Evolutionary conservation across 768 basidiomycete genomes (phyloP).

Genomic region (Collybia mongolica): DNA sequence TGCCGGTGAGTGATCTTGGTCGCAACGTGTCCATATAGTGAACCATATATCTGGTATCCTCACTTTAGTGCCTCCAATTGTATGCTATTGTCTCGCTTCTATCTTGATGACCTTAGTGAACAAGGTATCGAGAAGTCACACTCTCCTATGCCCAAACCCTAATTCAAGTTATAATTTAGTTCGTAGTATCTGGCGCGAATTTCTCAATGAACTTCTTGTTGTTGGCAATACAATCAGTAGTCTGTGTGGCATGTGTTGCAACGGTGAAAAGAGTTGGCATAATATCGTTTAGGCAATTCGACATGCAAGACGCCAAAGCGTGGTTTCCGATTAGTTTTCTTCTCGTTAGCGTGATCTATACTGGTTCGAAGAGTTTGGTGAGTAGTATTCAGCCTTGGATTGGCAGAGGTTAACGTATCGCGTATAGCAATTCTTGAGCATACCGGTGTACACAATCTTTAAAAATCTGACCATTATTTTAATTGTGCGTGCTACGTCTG

Average conservation of each 20-base stretch:
- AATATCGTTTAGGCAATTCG: constrained; percentile 84
- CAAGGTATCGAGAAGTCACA: constrained; percentile 57
- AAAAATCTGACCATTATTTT: constrained; percentile 99
- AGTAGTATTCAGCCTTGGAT: constrained; percentile 28
- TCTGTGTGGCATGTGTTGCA: constrained; percentile 80
- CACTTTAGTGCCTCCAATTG: constrained; percentile 68
- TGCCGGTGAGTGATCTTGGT: constrained; percentile 17
- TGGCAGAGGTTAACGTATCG: neutral
- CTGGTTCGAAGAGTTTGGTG: constrained; percentile 95
- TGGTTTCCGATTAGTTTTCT: constrained; percentile 96
- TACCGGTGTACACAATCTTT: constrained; percentile 99
- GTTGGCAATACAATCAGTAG: constrained; percentile 85
- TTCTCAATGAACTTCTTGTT: constrained; percentile 99
- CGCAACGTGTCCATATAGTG: neutral
- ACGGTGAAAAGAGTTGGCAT: constrained; percentile 71
- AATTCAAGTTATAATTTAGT: constrained; percentile 32
- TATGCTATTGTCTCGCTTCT: constrained; percentile 88
- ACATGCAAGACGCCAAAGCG: constrained; percentile 76
- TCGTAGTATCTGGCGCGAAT: constrained; percentile 87
- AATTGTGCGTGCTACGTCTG: constrained; percentile 58
- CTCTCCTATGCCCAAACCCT: neutral
- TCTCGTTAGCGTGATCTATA: constrained; percentile 94
- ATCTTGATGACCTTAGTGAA: constrained; percentile 98
- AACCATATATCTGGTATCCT: neutral
- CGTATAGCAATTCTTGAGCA: constrained; percentile 91